phyloP scores from a whole-genome alignment of 768 basidiomycete genomes.

The Dioszegia hungarica region DNA sequence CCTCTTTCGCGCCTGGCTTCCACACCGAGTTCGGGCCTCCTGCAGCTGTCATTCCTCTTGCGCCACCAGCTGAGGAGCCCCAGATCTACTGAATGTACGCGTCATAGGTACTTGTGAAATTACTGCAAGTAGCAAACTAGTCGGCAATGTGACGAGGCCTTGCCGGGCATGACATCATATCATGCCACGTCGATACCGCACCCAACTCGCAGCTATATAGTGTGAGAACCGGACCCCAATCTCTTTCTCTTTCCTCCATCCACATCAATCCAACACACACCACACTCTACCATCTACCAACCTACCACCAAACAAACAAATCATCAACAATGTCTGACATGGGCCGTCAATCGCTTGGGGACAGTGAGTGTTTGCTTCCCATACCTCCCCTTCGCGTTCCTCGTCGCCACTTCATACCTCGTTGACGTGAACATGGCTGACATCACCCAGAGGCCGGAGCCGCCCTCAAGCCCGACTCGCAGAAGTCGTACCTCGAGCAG shows the following conservation, averaged over 20 bases:
- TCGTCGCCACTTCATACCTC: background rate
- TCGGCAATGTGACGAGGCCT: too few relatives aligned
- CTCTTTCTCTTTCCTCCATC: background rate
- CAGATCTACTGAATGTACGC: too few relatives aligned
- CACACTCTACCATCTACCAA: background rate
- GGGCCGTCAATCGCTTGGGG: constrained; percentile 45
- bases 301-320: constrained; percentile 24
- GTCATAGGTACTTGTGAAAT: too few relatives aligned
- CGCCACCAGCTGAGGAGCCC: too few relatives aligned
- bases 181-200: too few relatives aligned
- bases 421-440: background rate
- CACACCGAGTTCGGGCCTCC: too few relatives aligned
- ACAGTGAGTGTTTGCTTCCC: constrained; percentile 32
- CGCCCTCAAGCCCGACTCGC: constrained; percentile 45
- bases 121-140: too few relatives aligned
- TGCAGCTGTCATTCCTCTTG: too few relatives aligned
- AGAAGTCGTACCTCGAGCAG: constrained; percentile 45
- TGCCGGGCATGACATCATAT: too few relatives aligned
- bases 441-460: constrained; percentile 36
- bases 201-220: too few relatives aligned
- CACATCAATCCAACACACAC: background rate
- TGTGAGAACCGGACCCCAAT: too few relatives aligned
- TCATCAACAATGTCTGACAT: constrained; percentile 46
- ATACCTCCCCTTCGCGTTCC: background rate
- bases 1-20: too few relatives aligned